Evolutionary conservation across 2,329 filamentous ascomycete species (phyloP).

Genomic region (Fusarium pseudocircinatum): DNA sequence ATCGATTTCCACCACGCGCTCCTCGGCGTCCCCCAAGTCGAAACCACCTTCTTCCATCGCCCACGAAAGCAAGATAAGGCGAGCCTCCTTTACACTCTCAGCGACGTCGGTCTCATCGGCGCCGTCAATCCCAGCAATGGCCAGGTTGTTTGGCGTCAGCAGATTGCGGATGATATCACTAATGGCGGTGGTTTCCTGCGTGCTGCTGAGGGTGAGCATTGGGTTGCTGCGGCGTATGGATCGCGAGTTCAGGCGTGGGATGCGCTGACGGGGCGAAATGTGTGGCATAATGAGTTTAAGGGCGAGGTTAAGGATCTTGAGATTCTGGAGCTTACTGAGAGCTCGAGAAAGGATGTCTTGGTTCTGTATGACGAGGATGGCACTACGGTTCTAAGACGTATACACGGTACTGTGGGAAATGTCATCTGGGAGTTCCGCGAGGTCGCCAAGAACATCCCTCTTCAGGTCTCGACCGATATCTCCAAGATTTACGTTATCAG

Average conservation of each 20-base stretch:
- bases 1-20: slow-evolving; percentile 94
- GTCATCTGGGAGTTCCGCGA: slow-evolving; percentile 83
- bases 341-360: slow-evolving; percentile 74
- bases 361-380: slow-evolving; percentile 71
- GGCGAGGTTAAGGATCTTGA: slow-evolving; percentile 76
- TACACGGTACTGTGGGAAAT: slow-evolving; percentile 77
- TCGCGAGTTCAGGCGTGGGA: slow-evolving; percentile 82
- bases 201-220: slow-evolving; percentile 81
- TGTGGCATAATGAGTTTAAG: slow-evolving; percentile 74
- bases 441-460: slow-evolving; percentile 72
- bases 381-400: slow-evolving; percentile 70
- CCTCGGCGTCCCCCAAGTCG: slow-evolving; percentile 81
- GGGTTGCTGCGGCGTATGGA: slow-evolving; percentile 78
- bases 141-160: slow-evolving; percentile 85
- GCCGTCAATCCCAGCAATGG: slow-evolving; percentile 91
- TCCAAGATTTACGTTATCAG: slow-evolving; percentile 80
- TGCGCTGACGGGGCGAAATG: slow-evolving; percentile 79
- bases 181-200: slow-evolving; percentile 66
- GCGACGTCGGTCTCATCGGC: slow-evolving; percentile 83
- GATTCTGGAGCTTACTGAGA: slow-evolving; percentile 76
- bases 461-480: slow-evolving; percentile 78
- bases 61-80: slow-evolving; percentile 84
- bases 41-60: slow-evolving; percentile 94
- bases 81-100: slow-evolving; percentile 89
- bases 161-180: slow-evolving; percentile 64